Evolutionary conservation across 345 rosid species (phyloP), one percentile per base, ranked within the genome.

Genomic region (Boechera stricta): DNA sequence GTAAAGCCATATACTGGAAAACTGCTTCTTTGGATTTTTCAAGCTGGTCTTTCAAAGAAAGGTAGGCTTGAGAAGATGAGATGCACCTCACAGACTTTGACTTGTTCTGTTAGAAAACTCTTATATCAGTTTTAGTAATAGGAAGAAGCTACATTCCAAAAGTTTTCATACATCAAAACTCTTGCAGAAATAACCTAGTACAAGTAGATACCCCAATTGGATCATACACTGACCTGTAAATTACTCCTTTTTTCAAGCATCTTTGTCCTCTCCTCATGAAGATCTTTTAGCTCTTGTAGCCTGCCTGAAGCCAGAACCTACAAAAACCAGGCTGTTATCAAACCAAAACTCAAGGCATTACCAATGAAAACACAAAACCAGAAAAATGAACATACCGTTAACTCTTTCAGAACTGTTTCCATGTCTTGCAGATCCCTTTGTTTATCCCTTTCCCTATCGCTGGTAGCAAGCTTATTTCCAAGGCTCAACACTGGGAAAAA

Each of bases 221-320:
- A 71, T 35, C 63, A 71, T 49, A 54, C 49, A 12, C 77, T 64
- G 77, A 95, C 99, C 94, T 90, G 94, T 78, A 88, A 85, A 77
- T 68, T 41, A 51, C 84, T 86, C 71, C 89, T 67, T 79, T 86
- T 83, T 75, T 79, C 86, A 35, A 93, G 77, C 77, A 90, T 81
- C 75, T 80, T 85, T 79, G 88, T 84, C 75, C 97, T 87, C 79
- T 90, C 93, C 67, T 90, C 93, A 63, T 89, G 91, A 78, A 93
- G 89, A 77, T 72, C 79, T 81, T 85, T 86, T 42, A 96, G 84
- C 84, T 90, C 95, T 79, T 79, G 77, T 48, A 96, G 81, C 65
- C 84, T 83, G 72, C 85, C 81, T 44, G 90, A 87, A 64, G 93
- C 88, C 81, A 90, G 86, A 67, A 84, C 87, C 99, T 96, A 91